Conservation (phyloP, 2,329 filamentous ascomycete genomes). For the Cercospora nicotianae region DNA sequence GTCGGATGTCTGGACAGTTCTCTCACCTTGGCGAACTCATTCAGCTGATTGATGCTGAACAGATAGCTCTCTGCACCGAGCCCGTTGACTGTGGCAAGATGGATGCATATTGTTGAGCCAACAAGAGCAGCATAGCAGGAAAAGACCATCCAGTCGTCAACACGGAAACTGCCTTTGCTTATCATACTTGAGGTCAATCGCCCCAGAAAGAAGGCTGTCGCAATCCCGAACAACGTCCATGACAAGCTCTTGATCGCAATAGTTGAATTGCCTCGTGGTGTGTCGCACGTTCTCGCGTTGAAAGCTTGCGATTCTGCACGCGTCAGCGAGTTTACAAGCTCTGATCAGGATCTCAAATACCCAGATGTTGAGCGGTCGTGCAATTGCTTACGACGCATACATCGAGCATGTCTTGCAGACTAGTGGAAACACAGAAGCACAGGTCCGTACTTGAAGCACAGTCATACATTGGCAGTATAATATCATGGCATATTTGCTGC, state of each 20-base stretch:
- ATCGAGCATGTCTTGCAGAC: conserved; percentile 5
- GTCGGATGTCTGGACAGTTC: neutral
- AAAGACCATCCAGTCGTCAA: conserved; percentile 12
- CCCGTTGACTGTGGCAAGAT: conserved; percentile 8
- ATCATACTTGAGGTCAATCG: neutral
- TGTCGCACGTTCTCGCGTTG: neutral
- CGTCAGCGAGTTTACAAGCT: neutral
- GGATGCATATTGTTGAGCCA: conserved; percentile 5
- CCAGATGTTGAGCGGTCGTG: conserved; percentile 13
- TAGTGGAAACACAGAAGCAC: conserved; percentile 3
- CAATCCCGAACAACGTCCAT: conserved; percentile 9
- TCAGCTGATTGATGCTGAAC: conserved; percentile 9
- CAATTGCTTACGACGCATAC: conserved; percentile 12
- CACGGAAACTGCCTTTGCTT: neutral
- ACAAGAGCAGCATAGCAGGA: conserved; percentile 12
- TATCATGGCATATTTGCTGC: conserved; percentile 14
- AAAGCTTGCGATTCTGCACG: neutral
- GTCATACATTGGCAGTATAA: conserved; percentile 5
- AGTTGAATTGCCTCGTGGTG: neutral
- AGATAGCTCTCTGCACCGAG: conserved; percentile 16
- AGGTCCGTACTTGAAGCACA: conserved; percentile 3
- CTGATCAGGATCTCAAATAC: neutral
- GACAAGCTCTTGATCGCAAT: conserved; percentile 7
- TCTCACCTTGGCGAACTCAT: conserved; percentile 11
- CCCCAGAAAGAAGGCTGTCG: conserved; percentile 11